phyloP scores from a whole-genome alignment of 1,284 basidiomycete genomes.

The Fomitopsis palustris region DNA sequence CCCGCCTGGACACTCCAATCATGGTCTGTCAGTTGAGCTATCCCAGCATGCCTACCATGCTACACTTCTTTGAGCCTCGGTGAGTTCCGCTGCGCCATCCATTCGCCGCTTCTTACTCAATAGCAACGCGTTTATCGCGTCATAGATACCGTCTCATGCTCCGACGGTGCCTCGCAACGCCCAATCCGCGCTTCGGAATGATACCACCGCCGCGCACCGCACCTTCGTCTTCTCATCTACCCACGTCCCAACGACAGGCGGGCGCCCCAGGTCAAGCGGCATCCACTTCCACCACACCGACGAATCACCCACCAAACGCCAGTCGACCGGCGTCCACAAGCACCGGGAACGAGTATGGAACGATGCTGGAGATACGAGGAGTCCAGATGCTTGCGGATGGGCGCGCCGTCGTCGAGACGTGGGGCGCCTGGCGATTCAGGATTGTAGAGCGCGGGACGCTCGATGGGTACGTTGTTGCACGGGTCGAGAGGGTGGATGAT shows the following conservation, averaged over 20 bases:
- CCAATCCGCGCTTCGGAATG: slow-evolving; percentile 85
- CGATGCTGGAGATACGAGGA: slow-evolving; percentile 86
- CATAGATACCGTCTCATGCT: slow-evolving; percentile 85
- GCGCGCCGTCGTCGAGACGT: slow-evolving; percentile 84
- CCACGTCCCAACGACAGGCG: slow-evolving; percentile 22
- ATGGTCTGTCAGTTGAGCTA: slow-evolving; percentile 90
- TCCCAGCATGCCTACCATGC: slow-evolving; percentile 83
- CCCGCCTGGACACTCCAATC: slow-evolving; percentile 83
- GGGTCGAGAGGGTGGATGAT: slow-evolving; percentile 72
- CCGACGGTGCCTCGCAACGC: slow-evolving; percentile 80
- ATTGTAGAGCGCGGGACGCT: slow-evolving; percentile 77
- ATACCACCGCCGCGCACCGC: slow-evolving; percentile 59
- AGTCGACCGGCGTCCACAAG: slow-evolving; percentile 17
- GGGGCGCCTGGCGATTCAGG: slow-evolving; percentile 82
- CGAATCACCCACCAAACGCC: slow-evolving; percentile 10
- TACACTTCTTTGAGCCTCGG: slow-evolving; percentile 93
- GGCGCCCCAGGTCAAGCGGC: background rate
- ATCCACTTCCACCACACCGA: slow-evolving; percentile 11
- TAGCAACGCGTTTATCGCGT: background rate
- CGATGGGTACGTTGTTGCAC: slow-evolving; percentile 88
- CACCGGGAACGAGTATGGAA: slow-evolving; percentile 77
- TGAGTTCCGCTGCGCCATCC: slow-evolving; percentile 17
- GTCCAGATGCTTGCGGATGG: slow-evolving; percentile 90
- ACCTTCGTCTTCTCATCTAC: slow-evolving; percentile 1
- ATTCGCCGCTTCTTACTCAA: slow-evolving; percentile 12